Evolutionary conservation across 192 early-diverging fungal genomes (phyloP).

Genomic region (Coemansia javaensis): DNA sequence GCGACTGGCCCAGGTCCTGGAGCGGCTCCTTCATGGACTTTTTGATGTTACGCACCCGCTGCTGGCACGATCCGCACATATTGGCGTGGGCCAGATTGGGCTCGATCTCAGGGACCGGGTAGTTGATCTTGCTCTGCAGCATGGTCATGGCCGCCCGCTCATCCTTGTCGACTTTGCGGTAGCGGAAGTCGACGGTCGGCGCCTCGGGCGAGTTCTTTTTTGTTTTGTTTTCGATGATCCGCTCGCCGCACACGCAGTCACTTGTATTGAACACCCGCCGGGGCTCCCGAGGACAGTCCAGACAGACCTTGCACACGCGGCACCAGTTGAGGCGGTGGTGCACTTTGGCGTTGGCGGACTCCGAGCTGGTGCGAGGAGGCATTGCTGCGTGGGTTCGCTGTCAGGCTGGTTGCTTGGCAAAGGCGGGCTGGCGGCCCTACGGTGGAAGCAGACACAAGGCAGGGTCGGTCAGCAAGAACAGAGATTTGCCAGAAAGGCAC

Average conservation of each 20-base stretch:
- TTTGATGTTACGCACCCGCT: slow-evolving; percentile 37
- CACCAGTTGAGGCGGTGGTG: slow-evolving; percentile 45
- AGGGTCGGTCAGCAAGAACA: too few relatives aligned
- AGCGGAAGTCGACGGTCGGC: slow-evolving; percentile 41
- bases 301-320: slow-evolving; percentile 32
- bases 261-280: slow-evolving; percentile 9
- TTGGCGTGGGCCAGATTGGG: slow-evolving; percentile 28
- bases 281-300: slow-evolving; percentile 25
- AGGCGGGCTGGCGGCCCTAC: too few relatives aligned
- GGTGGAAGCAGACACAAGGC: too few relatives aligned
- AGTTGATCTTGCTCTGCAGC: slow-evolving; percentile 13
- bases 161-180: slow-evolving; percentile 10
- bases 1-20: too few relatives aligned
- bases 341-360: too few relatives aligned
- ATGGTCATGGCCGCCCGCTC: slow-evolving; percentile 10
- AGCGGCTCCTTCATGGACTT: too few relatives aligned
- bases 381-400: too few relatives aligned
- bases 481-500: too few relatives aligned
- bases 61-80: slow-evolving; percentile 47
- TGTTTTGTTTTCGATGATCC: slow-evolving; percentile 14
- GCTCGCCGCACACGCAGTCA: slow-evolving; percentile 18
- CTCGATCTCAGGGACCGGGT: slow-evolving; percentile 13
- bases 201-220: slow-evolving; percentile 16
- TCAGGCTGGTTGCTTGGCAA: too few relatives aligned
- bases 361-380: too few relatives aligned